phyloP scores from a whole-genome alignment of 805 yeast species.

The Candida bentonensis region DNA sequence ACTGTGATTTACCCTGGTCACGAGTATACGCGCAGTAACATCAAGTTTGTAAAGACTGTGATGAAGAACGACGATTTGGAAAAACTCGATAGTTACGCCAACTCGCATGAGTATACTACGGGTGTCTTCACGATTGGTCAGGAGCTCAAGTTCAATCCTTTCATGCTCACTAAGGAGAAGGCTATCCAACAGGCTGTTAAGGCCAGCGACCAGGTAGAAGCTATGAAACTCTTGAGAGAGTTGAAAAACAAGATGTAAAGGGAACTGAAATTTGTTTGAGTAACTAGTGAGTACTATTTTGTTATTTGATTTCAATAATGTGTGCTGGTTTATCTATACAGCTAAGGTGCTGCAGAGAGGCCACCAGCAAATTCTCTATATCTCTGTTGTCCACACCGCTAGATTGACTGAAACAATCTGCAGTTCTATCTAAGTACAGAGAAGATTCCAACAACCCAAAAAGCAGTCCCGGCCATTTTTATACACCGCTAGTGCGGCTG shows the following conservation, averaged over 20 bases:
- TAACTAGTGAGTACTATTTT: neutral
- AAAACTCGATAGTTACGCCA: constrained; percentile 36
- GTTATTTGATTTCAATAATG: too few relatives aligned
- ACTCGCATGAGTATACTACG: constrained; percentile 52
- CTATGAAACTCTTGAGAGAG: constrained; percentile 62
- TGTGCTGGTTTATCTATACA: neutral
- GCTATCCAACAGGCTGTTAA: constrained; percentile 48
- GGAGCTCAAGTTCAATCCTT: constrained; percentile 74
- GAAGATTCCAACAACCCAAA: neutral
- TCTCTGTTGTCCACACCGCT: constrained; percentile 1
- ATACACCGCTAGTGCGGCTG: neutral
- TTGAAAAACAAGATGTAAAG: constrained; percentile 50
- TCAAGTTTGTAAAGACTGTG: constrained; percentile 58
- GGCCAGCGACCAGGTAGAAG: constrained; percentile 31
- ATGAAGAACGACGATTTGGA: constrained; percentile 39
- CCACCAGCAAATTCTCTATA: neutral
- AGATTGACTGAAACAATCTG: neutral
- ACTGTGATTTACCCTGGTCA: constrained; percentile 88
- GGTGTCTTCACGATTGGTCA: constrained; percentile 72
- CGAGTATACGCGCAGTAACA: constrained; percentile 80
- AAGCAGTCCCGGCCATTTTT: neutral
- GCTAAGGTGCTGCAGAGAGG: neutral
- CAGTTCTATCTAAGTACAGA: constrained; percentile 1
- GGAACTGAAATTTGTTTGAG: neutral
- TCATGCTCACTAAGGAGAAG: constrained; percentile 64